A percentile compares a stretch with the other conserved stretches of the same genome.
phyloP scores from a whole-genome alignment of 768 basidiomycete genomes.

The Suillus ampliporus region DNA sequence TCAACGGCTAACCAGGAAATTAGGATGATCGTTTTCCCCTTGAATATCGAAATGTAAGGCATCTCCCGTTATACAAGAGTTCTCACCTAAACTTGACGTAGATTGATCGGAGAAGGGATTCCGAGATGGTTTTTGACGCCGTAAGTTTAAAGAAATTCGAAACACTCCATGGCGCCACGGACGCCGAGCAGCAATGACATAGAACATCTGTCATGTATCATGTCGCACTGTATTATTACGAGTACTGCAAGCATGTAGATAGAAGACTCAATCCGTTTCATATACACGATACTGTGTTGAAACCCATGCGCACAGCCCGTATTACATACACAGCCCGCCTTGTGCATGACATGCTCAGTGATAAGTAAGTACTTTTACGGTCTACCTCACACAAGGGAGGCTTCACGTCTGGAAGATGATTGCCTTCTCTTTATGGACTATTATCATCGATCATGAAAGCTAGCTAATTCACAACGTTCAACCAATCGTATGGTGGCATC shows the following conservation, averaged over 20 bases:
- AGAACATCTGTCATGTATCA: neutral
- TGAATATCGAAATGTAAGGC: conserved; percentile 20
- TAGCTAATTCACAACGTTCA: too few relatives aligned
- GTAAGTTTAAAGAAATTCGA: conserved; percentile 22
- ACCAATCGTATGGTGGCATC: neutral
- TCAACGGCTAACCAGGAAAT: conserved; percentile 17
- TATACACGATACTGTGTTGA: neutral
- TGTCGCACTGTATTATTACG: conserved; percentile 1
- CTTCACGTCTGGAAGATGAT: neutral
- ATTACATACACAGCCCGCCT: neutral
- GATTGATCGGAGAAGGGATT: conserved; percentile 19
- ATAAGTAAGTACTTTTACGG: neutral
- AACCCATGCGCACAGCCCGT: neutral
- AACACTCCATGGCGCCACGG: neutral
- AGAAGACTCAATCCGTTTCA: neutral
- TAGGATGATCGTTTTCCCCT: conserved; percentile 20
- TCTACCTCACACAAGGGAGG: neutral
- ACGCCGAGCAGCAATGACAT: neutral
- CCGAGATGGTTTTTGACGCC: conserved; percentile 28
- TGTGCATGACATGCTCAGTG: neutral
- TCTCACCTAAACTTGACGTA: conserved; percentile 6
- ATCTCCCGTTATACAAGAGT: neutral
- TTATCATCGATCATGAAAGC: too few relatives aligned
- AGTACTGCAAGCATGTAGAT: neutral
- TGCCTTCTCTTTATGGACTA: too few relatives aligned